Conservation (phyloP, 352 stramenopile species). For the Plasmopara muralis region DNA sequence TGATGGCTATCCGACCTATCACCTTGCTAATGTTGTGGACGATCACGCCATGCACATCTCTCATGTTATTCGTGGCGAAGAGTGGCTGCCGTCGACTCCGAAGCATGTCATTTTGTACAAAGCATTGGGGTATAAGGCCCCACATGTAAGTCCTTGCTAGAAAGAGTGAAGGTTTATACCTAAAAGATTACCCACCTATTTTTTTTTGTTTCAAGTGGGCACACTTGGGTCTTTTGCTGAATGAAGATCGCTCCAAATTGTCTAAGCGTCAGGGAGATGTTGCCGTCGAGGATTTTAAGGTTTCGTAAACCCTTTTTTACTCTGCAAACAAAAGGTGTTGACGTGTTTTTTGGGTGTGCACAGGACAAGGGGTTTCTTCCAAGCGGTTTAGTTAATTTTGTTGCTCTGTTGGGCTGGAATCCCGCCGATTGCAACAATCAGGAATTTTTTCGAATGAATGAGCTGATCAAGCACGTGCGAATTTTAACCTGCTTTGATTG, state of each 20-base stretch:
- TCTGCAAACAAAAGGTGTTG: neutral
- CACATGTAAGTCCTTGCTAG: slow-evolving; percentile 30
- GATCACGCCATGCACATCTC: slow-evolving; percentile 97
- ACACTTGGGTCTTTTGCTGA: slow-evolving; percentile 92
- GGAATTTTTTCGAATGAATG: slow-evolving; percentile 94
- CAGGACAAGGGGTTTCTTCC: slow-evolving; percentile 93
- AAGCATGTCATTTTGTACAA: slow-evolving; percentile 91
- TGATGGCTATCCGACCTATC: slow-evolving; percentile 91
- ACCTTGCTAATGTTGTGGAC: slow-evolving; percentile 93
- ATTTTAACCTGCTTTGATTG: neutral
- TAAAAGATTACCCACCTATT: neutral
- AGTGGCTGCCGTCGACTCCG: slow-evolving; percentile 89
- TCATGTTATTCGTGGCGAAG: slow-evolving; percentile 95
- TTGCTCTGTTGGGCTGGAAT: slow-evolving; percentile 97
- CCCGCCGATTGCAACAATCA: slow-evolving; percentile 92
- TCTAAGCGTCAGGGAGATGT: slow-evolving; percentile 97
- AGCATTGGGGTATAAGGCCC: slow-evolving; percentile 67
- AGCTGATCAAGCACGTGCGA: slow-evolving; percentile 72
- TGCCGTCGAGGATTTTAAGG: slow-evolving; percentile 95
- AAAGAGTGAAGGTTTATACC: neutral
- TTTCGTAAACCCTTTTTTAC: slow-evolving; percentile 18
- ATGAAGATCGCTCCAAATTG: slow-evolving; percentile 97
- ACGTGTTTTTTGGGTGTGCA: neutral
- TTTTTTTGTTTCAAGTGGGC: slow-evolving; percentile 48
- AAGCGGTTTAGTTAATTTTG: slow-evolving; percentile 96